Conservation (phyloP, 345 rosid species). For the Eucalyptus marginata region DNA sequence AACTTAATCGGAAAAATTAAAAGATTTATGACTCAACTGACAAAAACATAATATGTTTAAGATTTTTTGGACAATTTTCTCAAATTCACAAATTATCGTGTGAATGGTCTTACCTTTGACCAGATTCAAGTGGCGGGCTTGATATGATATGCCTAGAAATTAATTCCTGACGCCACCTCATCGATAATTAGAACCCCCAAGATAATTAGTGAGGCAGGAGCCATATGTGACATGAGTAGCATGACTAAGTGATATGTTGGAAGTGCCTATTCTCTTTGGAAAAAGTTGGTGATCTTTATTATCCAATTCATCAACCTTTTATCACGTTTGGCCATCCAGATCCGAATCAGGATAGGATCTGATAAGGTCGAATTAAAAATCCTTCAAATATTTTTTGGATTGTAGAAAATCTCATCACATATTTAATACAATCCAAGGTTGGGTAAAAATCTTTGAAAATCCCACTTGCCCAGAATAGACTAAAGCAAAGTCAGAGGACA, state of each 20-base stretch:
- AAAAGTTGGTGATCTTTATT: background rate
- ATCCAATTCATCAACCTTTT: background rate
- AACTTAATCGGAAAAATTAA: too few relatives aligned
- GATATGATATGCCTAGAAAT: background rate
- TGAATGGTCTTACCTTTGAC: background rate
- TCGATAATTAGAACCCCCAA: background rate
- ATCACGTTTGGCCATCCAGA: too few relatives aligned
- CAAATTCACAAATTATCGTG: background rate
- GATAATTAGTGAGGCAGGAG: background rate
- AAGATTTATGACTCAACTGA: accelerated
- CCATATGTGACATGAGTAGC: background rate
- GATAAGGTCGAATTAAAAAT: too few relatives aligned
- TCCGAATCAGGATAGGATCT: too few relatives aligned
- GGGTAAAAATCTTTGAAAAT: too few relatives aligned
- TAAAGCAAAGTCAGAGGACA: too few relatives aligned
- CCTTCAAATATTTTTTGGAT: too few relatives aligned
- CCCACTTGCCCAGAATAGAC: too few relatives aligned
- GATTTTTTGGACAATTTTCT: accelerated
- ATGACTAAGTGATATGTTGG: background rate
- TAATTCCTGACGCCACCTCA: background rate
- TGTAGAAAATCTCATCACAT: too few relatives aligned
- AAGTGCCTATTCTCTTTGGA: background rate
- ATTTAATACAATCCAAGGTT: too few relatives aligned
- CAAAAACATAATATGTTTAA: too few relatives aligned
- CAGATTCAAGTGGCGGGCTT: background rate